Base-by-base conservation (phyloP, 768 basidiomycete genomes). In the Auricularia sp. region DNA sequence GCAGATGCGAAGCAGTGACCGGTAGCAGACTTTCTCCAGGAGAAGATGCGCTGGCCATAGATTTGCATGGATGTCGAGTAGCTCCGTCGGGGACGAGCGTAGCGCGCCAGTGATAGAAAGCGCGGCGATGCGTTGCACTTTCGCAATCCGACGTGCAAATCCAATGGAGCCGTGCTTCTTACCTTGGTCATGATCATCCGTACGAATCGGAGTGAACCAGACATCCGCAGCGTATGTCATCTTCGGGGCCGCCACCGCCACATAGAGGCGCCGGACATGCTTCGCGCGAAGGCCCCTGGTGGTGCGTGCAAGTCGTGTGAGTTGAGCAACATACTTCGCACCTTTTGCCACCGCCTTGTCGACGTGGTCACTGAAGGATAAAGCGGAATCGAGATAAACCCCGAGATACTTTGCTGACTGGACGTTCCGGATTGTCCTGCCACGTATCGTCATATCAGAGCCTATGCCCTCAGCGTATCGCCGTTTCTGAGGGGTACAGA, bases 141-240 rank as follows among this genome's bases (percentile, higher is more conserved):
- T 36, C 2, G 66, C 63, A 0, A 75, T 67, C 33, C 64, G 63
- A 3, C 62, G 61, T 61, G 35, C 33, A 37, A 64, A 33, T 2
- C 35, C 51, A 3, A 39, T 45, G 4, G 64, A 51, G 18, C 65
- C 65, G 62, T 14, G 21, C 11, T 18, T 54, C 13, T 39, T 7
- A 39, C 8, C 39, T 33, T 56, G 45, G 73, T 69, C 34, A 64
- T 65, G 65, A 67, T 71, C 2, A 72, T 54, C 16, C 62, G 39
- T 39, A 24, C 45, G 16, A 0, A 63, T 63, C 3, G 73, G 74
- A 1, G 63, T 66, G 64, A 70, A 73, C 71, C 70, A 75, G 0
- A 72, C 54, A 16, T 74, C 73, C 1, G 69, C 63, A 3, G 69
- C 70, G 39, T 75, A 75, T 0, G 68, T 67, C 58, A 75, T 67